A percentile compares a stretch with the other conserved stretches of the same genome.
These are phyloP conservation scores for Exophiala oligosperma DNA, from an alignment of 2,329 filamentous ascomycete genomes.

Conservation along the genomic window DNA sequence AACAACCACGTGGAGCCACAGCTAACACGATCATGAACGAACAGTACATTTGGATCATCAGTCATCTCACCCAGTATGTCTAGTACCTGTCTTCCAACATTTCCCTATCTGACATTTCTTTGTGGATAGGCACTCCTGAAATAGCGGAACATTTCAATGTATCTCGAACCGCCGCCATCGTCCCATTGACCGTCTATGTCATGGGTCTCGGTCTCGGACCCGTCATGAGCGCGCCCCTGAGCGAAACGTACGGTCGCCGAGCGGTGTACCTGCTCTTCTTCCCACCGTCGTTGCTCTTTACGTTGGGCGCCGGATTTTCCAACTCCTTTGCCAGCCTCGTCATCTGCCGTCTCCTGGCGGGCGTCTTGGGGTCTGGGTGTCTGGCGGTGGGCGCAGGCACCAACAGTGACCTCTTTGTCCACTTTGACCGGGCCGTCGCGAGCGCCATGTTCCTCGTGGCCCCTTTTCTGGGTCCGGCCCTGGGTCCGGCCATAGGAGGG, in stretches of 20 bases:
- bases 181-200: slow-evolving; percentile 71
- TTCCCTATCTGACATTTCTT: neutral
- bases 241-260: slow-evolving; percentile 68
- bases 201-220: slow-evolving; percentile 71
- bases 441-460: slow-evolving; percentile 57
- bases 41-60: slow-evolving; percentile 35
- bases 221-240: slow-evolving; percentile 70
- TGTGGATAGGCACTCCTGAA: slow-evolving; percentile 47
- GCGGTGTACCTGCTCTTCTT: slow-evolving; percentile 69
- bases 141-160: slow-evolving; percentile 49
- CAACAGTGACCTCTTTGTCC: slow-evolving; percentile 59
- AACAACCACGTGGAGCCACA: neutral
- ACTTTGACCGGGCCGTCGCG: slow-evolving; percentile 57
- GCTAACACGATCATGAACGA: slow-evolving; percentile 9
- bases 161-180: slow-evolving; percentile 39
- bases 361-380: slow-evolving; percentile 68
- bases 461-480: slow-evolving; percentile 66
- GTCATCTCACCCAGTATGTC: slow-evolving; percentile 33
- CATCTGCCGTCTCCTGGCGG: slow-evolving; percentile 74
- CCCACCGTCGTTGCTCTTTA: slow-evolving; percentile 59
- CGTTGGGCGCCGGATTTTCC: slow-evolving; percentile 42
- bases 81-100: neutral
- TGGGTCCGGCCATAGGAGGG: slow-evolving; percentile 69
- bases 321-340: slow-evolving; percentile 70
- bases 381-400: slow-evolving; percentile 69